phyloP scores from a whole-genome alignment of 495 filamentous ascomycete species.

The Penicillium subrubescens region DNA sequence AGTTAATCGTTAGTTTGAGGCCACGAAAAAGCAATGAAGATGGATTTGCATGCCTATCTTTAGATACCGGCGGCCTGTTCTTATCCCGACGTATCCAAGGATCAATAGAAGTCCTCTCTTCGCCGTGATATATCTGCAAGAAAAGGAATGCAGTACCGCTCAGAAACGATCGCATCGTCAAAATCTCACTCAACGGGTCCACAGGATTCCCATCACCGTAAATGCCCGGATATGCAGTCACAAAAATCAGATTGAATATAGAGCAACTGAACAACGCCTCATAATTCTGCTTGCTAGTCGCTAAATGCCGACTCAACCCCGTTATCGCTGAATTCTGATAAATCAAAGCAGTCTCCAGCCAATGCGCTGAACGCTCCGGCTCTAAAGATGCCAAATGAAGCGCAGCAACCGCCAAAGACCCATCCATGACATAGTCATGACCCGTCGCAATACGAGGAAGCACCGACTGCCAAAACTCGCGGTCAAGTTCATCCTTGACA shows the following conservation, averaged over 20 bases:
- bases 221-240: constrained; percentile 15
- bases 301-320: constrained; percentile 12
- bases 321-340: constrained; percentile 14
- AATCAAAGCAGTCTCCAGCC: constrained; percentile 15
- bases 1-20: background rate
- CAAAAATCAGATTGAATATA: constrained; percentile 12
- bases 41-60: constrained; percentile 4
- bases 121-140: constrained; percentile 14
- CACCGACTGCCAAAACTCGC: constrained; percentile 12
- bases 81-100: constrained; percentile 10
- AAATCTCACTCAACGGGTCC: constrained; percentile 14
- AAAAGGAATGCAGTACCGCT: constrained; percentile 18
- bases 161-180: constrained; percentile 17
- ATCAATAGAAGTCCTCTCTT: constrained; percentile 8
- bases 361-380: background rate
- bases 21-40: background rate
- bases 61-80: background rate
- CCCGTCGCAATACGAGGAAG: constrained; percentile 11
- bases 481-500: constrained; percentile 10
- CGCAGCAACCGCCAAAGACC: constrained; percentile 13
- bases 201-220: constrained; percentile 12
- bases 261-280: constrained; percentile 18
- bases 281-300: constrained; percentile 12
- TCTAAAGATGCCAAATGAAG: constrained; percentile 15
- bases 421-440: constrained; percentile 17